These are phyloP conservation scores for Suillus subalutaceus DNA, from an alignment of 768 basidiomycete species.

Conservation along the genomic window DNA sequence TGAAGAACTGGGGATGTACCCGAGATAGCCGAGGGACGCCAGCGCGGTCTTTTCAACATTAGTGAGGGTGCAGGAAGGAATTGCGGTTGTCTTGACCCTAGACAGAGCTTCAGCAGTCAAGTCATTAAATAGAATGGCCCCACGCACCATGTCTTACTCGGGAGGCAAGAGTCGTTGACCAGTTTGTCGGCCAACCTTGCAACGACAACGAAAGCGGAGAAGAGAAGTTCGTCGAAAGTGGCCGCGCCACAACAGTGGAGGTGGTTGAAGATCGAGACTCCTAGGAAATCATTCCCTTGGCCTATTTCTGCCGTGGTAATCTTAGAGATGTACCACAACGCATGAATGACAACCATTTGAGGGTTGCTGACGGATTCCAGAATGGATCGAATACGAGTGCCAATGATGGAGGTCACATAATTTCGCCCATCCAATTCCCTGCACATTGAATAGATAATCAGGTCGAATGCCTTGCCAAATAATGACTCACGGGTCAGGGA, in stretches of 20 bases:
- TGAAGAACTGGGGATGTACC: constrained; percentile 17
- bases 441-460: constrained; percentile 4
- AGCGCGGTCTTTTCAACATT: constrained; percentile 26
- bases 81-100: constrained; percentile 26
- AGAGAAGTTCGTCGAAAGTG: constrained; percentile 37
- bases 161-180: constrained; percentile 34
- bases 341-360: constrained; percentile 29
- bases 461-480: neutral
- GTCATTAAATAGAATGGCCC: neutral
- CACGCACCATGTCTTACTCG: constrained; percentile 35
- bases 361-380: constrained; percentile 29
- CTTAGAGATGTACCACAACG: constrained; percentile 36
- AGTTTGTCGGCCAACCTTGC: constrained; percentile 40
- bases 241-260: constrained; percentile 31
- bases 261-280: constrained; percentile 32
- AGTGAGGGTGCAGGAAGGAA: constrained; percentile 27
- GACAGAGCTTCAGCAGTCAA: neutral
- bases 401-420: constrained; percentile 15
- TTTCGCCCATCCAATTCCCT: constrained; percentile 22
- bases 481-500: constrained; percentile 12
- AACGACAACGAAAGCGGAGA: constrained; percentile 36
- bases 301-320: constrained; percentile 24
- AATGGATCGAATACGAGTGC: constrained; percentile 23
- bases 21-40: constrained; percentile 10
- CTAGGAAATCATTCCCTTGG: constrained; percentile 27